phyloP scores from a whole-genome alignment of 2,329 filamentous ascomycete species.

The Colletotrichum cordylinicola region DNA sequence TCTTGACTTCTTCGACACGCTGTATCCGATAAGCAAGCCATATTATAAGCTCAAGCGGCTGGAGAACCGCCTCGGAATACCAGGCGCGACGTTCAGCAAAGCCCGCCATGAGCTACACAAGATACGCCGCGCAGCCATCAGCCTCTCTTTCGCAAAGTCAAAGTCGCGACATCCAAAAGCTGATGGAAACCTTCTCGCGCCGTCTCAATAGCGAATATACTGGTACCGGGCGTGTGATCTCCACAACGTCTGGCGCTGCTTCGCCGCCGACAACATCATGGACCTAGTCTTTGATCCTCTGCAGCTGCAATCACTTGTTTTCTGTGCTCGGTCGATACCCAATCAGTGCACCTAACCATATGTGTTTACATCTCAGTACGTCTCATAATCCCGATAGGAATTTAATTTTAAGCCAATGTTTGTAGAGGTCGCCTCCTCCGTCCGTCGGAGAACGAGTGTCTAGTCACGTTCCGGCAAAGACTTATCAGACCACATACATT shows the following conservation, averaged over 20 bases:
- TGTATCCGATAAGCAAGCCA: not conserved
- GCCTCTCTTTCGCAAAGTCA: not conserved
- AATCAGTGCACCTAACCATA: no score
- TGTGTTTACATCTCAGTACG: no score
- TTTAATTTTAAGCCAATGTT: no score
- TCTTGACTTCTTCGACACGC: not conserved
- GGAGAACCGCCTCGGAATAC: not conserved
- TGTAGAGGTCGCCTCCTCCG: no score
- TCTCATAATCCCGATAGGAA: no score
- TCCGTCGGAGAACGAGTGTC: no score
- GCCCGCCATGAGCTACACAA: not conserved
- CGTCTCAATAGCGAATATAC: not conserved
- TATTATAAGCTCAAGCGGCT: not conserved
- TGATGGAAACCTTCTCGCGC: not conserved
- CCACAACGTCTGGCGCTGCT: not conserved
- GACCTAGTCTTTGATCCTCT: not conserved
- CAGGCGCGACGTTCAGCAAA: not conserved
- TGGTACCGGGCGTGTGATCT: not conserved
- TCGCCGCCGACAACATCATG: not conserved
- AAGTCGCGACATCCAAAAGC: not conserved
- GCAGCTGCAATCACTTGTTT: no score
- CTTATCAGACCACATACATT: no score
- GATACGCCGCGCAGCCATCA: not conserved
- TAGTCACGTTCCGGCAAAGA: no score
- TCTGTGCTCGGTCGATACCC: no score